Conservation (phyloP, 2,329 filamentous ascomycete genomes). For the Botrytis squamosa region DNA sequence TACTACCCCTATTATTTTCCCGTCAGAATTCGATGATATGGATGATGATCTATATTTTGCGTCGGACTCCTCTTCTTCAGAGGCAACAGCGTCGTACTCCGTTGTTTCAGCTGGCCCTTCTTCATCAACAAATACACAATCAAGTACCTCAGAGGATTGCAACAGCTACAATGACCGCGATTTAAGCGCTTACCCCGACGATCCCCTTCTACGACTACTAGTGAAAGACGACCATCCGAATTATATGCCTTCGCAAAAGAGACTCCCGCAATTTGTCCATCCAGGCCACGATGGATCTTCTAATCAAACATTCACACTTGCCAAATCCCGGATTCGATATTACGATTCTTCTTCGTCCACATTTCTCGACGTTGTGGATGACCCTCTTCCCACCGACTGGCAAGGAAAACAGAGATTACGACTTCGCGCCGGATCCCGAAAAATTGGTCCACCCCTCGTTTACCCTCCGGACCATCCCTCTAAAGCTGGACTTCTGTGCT, state of each 20-base stretch:
- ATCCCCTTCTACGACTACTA: slow-evolving; percentile 32
- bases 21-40: slow-evolving; percentile 23
- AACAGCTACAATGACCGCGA: slow-evolving; percentile 12
- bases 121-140: background rate
- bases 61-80: slow-evolving; percentile 12
- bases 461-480: slow-evolving; percentile 9
- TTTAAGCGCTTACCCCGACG: slow-evolving; percentile 29
- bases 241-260: slow-evolving; percentile 40
- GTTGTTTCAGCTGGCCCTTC: background rate
- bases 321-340: slow-evolving; percentile 53
- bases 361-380: slow-evolving; percentile 60
- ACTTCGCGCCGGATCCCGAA: slow-evolving; percentile 51
- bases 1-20: slow-evolving; percentile 52
- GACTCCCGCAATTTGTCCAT: slow-evolving; percentile 49
- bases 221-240: slow-evolving; percentile 40
- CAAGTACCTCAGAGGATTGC: background rate
- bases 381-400: slow-evolving; percentile 43
- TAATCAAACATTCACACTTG: slow-evolving; percentile 48
- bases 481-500: slow-evolving; percentile 26
- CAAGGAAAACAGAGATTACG: slow-evolving; percentile 44
- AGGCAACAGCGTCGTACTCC: slow-evolving; percentile 1
- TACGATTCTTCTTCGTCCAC: slow-evolving; percentile 55
- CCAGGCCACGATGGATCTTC: slow-evolving; percentile 46
- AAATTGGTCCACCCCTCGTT: slow-evolving; percentile 37
- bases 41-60: slow-evolving; percentile 19